Percentiles rank a stretch among this genome's conserved stretches.
phyloP scores from a whole-genome alignment of 306 rosid species.

The Sophora flavescens region DNA sequence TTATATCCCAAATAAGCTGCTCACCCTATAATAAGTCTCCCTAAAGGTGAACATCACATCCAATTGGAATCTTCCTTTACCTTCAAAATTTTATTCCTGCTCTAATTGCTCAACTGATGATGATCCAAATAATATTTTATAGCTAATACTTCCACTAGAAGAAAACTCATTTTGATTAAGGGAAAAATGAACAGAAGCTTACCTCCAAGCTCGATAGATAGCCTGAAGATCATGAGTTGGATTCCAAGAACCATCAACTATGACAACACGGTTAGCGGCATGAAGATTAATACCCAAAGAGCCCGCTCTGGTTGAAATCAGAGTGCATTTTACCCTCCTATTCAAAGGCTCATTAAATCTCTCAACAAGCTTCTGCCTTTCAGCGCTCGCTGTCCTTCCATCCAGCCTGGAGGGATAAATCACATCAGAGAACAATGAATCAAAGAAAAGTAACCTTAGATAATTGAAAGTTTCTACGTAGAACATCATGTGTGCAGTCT shows the following conservation, averaged over 20 bases:
- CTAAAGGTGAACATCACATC: conserved; percentile 8
- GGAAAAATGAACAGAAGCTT: conserved; percentile 34
- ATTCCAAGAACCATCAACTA: conserved; percentile 99
- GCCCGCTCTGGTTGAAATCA: conserved; percentile 97
- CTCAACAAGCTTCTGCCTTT: conserved; percentile 93
- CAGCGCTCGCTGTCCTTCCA: conserved; percentile 97
- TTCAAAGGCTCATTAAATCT: conserved; percentile 86
- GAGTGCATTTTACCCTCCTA: conserved; percentile 86
- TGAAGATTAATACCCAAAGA: conserved; percentile 96
- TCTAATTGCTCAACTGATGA: conserved; percentile 1
- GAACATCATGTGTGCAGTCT: conserved; percentile 17
- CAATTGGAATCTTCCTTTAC: conserved; percentile 7
- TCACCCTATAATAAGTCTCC: background rate
- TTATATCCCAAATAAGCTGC: background rate
- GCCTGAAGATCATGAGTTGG: conserved; percentile 99
- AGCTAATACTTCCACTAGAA: conserved; percentile 9
- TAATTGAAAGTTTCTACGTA: conserved; percentile 4
- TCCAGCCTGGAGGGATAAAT: conserved; percentile 74
- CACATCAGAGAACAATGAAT: conserved; percentile 35
- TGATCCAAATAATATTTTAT: background rate
- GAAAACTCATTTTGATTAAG: background rate
- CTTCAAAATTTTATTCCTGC: conserved; percentile 16
- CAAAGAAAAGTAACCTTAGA: conserved; percentile 8
- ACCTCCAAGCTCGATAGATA: conserved; percentile 99
- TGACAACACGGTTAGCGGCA: conserved; percentile 96